Percentiles rank a stretch among this genome's conserved stretches.
Evolutionary conservation across 176 grass and related monocot species (phyloP).

Genomic region (Chrysopogon serrulatus): DNA sequence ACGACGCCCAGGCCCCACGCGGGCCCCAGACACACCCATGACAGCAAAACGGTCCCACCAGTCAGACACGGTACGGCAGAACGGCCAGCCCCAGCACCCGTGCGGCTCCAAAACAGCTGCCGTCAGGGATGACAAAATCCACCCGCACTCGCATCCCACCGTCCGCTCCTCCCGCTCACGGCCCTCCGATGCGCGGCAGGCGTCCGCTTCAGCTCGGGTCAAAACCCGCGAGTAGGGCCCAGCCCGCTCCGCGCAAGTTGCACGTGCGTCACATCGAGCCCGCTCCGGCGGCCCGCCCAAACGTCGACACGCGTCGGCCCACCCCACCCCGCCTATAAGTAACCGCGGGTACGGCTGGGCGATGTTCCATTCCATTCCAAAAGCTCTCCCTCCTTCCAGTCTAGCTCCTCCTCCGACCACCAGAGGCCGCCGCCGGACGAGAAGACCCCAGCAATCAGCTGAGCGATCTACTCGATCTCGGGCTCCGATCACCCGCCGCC

Average conservation of each 20-base stretch:
- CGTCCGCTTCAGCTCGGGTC: rapidly evolving
- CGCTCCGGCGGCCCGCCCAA: too few species aligned
- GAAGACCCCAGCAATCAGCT: neutral
- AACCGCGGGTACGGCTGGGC: neutral
- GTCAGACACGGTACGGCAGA: neutral
- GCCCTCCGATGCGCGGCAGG: conserved; percentile 29
- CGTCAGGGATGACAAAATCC: conserved; percentile 52
- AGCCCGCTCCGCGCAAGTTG: neutral
- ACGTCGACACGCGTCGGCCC: conserved; percentile 25
- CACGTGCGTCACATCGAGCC: conserved; percentile 31
- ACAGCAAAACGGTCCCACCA: neutral
- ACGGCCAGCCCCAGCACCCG: neutral
- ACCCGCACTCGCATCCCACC: neutral
- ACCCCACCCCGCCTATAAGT: neutral
- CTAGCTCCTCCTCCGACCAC: neutral
- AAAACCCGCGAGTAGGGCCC: neutral
- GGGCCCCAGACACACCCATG: neutral
- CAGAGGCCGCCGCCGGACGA: neutral
- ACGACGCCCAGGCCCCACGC: too few species aligned
- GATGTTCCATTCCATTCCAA: conserved; percentile 41
- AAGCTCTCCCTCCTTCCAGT: neutral
- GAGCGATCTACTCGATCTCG: neutral
- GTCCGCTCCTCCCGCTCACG: neutral
- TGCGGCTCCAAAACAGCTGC: conserved; percentile 38
- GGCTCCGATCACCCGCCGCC: too few species aligned